Percentiles rank a stretch among this genome's conserved stretches.
Evolutionary conservation across 192 early-diverging fungal species (phyloP).

Genomic region (Backusella tarrabulga): DNA sequence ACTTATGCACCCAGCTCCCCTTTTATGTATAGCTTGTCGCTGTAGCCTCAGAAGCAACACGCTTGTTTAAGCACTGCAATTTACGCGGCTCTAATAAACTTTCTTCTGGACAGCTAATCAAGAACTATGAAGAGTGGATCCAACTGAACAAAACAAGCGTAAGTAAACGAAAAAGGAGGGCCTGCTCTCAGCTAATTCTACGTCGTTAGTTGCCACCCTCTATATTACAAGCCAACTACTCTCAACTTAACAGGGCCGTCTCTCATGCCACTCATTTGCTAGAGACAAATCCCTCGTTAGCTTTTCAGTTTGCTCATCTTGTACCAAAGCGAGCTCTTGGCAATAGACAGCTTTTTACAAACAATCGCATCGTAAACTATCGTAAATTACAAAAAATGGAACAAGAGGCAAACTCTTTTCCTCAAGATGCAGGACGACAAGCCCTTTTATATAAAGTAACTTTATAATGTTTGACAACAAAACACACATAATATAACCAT

Average conservation of each 20-base stretch:
- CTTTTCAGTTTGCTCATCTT: not conserved
- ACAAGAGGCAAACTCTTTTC: slow-evolving; percentile 50
- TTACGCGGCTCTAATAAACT: slow-evolving; percentile 5
- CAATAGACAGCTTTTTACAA: not conserved
- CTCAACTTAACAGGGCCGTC: not conserved
- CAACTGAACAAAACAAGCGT: not conserved
- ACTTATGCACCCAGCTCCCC: not conserved
- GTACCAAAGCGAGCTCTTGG: not conserved
- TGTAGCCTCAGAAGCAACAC: slow-evolving; percentile 14
- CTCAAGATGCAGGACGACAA: slow-evolving; percentile 48
- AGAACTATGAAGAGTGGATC: slow-evolving; percentile 13
- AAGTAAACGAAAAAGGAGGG: not conserved
- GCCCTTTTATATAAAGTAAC: slow-evolving; percentile 55
- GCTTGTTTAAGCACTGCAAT: slow-evolving; percentile 5
- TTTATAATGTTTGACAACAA: not conserved
- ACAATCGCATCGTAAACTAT: slow-evolving; percentile 9
- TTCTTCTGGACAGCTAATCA: not conserved
- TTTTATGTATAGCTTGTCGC: slow-evolving; percentile 4
- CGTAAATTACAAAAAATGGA: slow-evolving; percentile 42
- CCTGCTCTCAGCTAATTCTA: not conserved
- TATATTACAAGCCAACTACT: not conserved
- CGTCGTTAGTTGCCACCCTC: slow-evolving; percentile 1
- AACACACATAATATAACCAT: not conserved
- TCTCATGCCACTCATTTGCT: slow-evolving; percentile 5
- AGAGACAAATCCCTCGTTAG: not conserved